These are phyloP conservation scores for Fonsecaea nubica DNA, from an alignment of 2,329 filamentous ascomycete species.

Conservation along the genomic window DNA sequence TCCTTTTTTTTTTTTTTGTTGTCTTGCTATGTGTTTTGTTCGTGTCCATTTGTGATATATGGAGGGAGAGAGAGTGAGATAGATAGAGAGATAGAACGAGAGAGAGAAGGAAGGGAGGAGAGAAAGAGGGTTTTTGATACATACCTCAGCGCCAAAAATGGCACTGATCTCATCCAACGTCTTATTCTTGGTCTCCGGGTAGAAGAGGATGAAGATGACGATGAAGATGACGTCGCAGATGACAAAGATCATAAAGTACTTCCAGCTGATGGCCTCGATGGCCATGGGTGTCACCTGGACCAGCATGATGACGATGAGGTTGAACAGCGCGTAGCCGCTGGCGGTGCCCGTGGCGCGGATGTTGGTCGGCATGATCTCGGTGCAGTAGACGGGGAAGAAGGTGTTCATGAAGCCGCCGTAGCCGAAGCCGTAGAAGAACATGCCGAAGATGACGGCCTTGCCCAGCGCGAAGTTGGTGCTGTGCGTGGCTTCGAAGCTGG, in stretches of 20 bases:
- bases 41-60: no score
- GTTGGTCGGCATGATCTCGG: constrained; percentile 22
- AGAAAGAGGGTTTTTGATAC: no score
- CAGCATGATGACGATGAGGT: constrained; percentile 59
- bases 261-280: constrained; percentile 62
- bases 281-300: constrained; percentile 62
- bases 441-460: constrained; percentile 13
- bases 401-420: constrained; percentile 15
- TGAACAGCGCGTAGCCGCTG: constrained; percentile 6
- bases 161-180: constrained; percentile 41
- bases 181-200: constrained; percentile 49
- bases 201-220: constrained; percentile 59
- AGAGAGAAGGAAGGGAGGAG: no score
- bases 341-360: constrained; percentile 10
- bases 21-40: no score
- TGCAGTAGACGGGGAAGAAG: constrained; percentile 13
- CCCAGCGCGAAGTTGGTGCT: constrained; percentile 10
- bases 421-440: constrained; percentile 19
- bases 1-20: no score
- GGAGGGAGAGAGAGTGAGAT: no score
- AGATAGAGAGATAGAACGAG: no score
- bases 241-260: constrained; percentile 67
- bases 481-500: constrained; percentile 8
- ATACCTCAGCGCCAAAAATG: constrained; percentile 40
- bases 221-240: constrained; percentile 60